Conservation (phyloP, 1,139 yeast genomes). For the Kurtzmaniella natalensis region DNA sequence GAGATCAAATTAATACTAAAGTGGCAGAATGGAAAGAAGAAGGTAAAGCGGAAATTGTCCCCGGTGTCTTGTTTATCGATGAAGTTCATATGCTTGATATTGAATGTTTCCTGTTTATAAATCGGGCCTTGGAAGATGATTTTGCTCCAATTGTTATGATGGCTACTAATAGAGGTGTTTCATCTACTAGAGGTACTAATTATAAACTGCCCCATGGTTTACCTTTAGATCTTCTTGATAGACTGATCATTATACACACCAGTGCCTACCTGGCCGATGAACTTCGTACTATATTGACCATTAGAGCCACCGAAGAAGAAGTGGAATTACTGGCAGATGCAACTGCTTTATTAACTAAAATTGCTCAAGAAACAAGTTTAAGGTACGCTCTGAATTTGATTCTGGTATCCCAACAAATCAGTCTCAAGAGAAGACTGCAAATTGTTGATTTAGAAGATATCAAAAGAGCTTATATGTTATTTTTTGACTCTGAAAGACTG, state of each 20-base stretch:
- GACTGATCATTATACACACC: slow-evolving; percentile 91
- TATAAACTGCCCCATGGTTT: slow-evolving; percentile 96
- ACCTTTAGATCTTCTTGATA: slow-evolving; percentile 89
- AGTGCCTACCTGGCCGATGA: slow-evolving; percentile 73
- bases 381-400: slow-evolving; percentile 92
- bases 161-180: slow-evolving; percentile 97
- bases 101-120: slow-evolving; percentile 92
- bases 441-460: slow-evolving; percentile 77
- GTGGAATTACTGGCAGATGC: slow-evolving; percentile 84
- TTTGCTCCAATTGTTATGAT: slow-evolving; percentile 95
- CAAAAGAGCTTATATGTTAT: slow-evolving; percentile 81
- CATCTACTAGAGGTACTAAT: slow-evolving; percentile 88
- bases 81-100: slow-evolving; percentile 99
- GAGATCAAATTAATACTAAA: slow-evolving; percentile 95
- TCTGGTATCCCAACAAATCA: slow-evolving; percentile 81
- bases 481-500: slow-evolving; percentile 83
- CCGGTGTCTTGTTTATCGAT: slow-evolving; percentile 97
- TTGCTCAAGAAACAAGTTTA: slow-evolving; percentile 87
- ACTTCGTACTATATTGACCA: slow-evolving; percentile 77
- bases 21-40: slow-evolving; percentile 99
- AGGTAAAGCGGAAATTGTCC: slow-evolving; percentile 96
- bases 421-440: slow-evolving; percentile 71
- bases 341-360: slow-evolving; percentile 81
- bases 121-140: slow-evolving; percentile 95
- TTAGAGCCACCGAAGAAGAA: slow-evolving; percentile 96